Percentiles rank a stretch among this genome's conserved stretches.
Conservation (phyloP, 768 basidiomycete species). For the Russula compacta region DNA sequence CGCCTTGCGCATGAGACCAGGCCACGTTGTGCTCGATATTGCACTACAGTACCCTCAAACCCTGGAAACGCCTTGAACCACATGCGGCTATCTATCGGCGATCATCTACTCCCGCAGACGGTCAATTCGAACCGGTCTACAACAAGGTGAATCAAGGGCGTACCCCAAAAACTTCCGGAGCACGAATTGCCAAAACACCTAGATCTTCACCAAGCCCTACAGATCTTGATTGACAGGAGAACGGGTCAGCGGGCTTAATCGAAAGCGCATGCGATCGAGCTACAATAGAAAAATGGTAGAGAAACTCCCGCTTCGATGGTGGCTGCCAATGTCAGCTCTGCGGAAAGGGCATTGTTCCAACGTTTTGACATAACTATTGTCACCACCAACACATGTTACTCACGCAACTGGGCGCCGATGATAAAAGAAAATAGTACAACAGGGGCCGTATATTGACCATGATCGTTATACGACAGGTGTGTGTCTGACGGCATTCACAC, state of each 20-base stretch:
- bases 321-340: constrained; percentile 60
- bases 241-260: not conserved
- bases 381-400: constrained; percentile 23
- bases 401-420: constrained; percentile 67
- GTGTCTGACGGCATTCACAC: constrained; percentile 40
- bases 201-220: constrained; percentile 83
- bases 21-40: not conserved
- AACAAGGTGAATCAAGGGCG: constrained; percentile 20
- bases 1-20: constrained; percentile 7
- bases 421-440: constrained; percentile 73
- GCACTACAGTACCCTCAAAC: constrained; percentile 19
- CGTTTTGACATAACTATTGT: constrained; percentile 4
- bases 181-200: constrained; percentile 60
- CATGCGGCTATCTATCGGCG: constrained; percentile 56
- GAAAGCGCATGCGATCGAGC: not conserved
- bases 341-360: not conserved
- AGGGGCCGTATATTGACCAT: constrained; percentile 71
- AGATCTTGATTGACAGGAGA: constrained; percentile 38
- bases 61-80: constrained; percentile 49
- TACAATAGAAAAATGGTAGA: constrained; percentile 37
- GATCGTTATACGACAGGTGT: constrained; percentile 65
- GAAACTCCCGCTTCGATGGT: constrained; percentile 82
- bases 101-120: constrained; percentile 40
- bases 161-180: constrained; percentile 61
- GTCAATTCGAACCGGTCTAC: not conserved